These are phyloP conservation scores for Solanum bulbocastanum DNA, from an alignment of 257 asterid genomes.

Conservation along the genomic window DNA sequence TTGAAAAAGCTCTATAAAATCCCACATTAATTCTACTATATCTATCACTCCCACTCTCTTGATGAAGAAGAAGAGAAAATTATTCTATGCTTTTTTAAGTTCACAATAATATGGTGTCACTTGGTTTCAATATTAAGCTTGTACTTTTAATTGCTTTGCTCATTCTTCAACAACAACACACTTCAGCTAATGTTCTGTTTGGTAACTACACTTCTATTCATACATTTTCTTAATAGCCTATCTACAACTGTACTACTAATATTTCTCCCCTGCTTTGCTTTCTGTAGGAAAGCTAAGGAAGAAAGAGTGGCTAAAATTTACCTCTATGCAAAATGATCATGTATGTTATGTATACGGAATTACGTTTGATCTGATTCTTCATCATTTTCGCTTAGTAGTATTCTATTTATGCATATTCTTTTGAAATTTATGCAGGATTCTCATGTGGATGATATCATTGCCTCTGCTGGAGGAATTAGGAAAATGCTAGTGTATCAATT, in stretches of 20 bases:
- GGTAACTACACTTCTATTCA: slow-evolving; percentile 6
- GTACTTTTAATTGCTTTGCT: slow-evolving; percentile 2
- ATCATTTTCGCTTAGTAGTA: not conserved
- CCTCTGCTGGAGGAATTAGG: not conserved
- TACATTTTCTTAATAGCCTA: not conserved
- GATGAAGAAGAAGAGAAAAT: slow-evolving; percentile 1
- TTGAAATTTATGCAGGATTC: not conserved
- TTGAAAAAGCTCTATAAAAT: slow-evolving; percentile 32
- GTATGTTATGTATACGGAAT: not conserved
- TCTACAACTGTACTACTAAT: not conserved
- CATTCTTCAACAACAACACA: not conserved
- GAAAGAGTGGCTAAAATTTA: not conserved
- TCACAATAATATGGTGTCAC: slow-evolving; percentile 31
- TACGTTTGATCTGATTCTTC: not conserved
- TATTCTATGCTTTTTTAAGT: not conserved
- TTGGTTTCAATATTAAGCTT: slow-evolving; percentile 19
- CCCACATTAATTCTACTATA: slow-evolving; percentile 6
- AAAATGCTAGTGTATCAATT: not conserved
- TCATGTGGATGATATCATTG: not conserved
- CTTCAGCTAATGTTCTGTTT: slow-evolving; percentile 29
- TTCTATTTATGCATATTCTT: not conserved
- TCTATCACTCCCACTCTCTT: slow-evolving; percentile 6
- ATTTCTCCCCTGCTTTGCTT: not conserved
- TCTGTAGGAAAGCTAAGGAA: not conserved
- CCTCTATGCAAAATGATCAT: not conserved